Conservation (phyloP, 164 flowering plant genomes). For the Liriodendron chinense region DNA sequence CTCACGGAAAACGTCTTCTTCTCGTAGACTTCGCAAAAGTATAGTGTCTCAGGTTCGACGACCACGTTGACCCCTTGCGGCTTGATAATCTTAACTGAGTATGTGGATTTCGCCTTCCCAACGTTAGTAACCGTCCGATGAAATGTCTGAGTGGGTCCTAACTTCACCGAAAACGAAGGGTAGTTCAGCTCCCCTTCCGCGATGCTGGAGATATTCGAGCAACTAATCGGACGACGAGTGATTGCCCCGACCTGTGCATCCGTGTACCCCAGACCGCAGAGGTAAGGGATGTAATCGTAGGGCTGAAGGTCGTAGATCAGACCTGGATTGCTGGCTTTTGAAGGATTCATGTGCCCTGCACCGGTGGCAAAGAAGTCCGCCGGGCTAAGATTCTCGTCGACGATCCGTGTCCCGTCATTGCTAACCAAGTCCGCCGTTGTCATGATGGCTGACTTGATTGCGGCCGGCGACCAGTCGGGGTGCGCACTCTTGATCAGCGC, state of each 20-base stretch:
- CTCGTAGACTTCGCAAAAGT: slow-evolving; percentile 32
- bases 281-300: slow-evolving; percentile 45
- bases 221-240: background rate
- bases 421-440: slow-evolving; percentile 27
- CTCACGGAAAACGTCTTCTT: slow-evolving; percentile 18
- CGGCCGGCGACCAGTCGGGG: slow-evolving; percentile 21
- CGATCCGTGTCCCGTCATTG: slow-evolving; percentile 20
- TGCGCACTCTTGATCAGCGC: slow-evolving; percentile 47
- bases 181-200: slow-evolving; percentile 18
- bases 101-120: slow-evolving; percentile 29
- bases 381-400: slow-evolving; percentile 24
- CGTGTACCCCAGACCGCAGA: slow-evolving; percentile 39
- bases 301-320: slow-evolving; percentile 4
- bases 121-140: slow-evolving; percentile 44
- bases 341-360: slow-evolving; percentile 42
- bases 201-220: background rate
- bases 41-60: slow-evolving; percentile 26
- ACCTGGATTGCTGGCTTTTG: slow-evolving; percentile 3
- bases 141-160: slow-evolving; percentile 13
- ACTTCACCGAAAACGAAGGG: slow-evolving; percentile 8
- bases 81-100: slow-evolving; percentile 13
- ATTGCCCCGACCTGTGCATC: background rate
- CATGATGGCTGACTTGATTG: slow-evolving; percentile 11
- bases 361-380: slow-evolving; percentile 41
- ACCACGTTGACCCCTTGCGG: slow-evolving; percentile 32